phyloP scores from a whole-genome alignment of 768 basidiomycete genomes.

The Calocera cornea region DNA sequence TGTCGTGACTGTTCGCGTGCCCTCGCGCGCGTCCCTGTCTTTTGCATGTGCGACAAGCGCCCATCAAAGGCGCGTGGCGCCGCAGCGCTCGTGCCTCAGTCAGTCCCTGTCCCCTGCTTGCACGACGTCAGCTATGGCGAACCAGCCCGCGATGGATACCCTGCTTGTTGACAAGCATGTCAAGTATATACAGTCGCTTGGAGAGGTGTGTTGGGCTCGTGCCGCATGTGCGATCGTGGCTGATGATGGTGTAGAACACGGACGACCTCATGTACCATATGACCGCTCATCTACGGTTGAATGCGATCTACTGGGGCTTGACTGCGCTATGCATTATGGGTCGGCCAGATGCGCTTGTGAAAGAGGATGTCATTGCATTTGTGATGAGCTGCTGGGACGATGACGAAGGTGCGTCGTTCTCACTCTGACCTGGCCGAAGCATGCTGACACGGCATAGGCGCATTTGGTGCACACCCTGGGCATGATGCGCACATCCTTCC shows the following conservation, averaged over 20 bases:
- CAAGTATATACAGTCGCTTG: conserved; percentile 60
- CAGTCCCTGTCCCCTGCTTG: no score
- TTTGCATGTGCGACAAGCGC: background rate
- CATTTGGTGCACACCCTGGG: conserved; percentile 79
- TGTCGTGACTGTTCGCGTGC: background rate
- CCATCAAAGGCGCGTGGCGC: background rate
- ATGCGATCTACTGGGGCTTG: conserved; percentile 94
- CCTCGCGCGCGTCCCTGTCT: background rate
- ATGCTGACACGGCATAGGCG: conserved; percentile 40
- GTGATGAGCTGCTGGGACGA: conserved; percentile 95
- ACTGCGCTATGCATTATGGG: conserved; percentile 76
- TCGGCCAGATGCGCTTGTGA: conserved; percentile 59
- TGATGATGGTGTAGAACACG: conserved; percentile 37
- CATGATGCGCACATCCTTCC: conserved; percentile 84
- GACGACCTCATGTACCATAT: conserved; percentile 81
- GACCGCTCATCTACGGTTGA: conserved; percentile 84
- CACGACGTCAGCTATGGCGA: background rate
- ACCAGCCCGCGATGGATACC: background rate
- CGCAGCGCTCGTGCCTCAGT: background rate
- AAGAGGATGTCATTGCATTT: conserved; percentile 74
- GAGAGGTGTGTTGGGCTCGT: conserved; percentile 33
- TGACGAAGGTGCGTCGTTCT: conserved; percentile 50
- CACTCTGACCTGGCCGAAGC: background rate
- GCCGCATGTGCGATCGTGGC: conserved; percentile 5
- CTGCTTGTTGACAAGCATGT: conserved; percentile 33